Conservation (phyloP, 1,284 basidiomycete species). For the Rhodotorula glutinis region DNA sequence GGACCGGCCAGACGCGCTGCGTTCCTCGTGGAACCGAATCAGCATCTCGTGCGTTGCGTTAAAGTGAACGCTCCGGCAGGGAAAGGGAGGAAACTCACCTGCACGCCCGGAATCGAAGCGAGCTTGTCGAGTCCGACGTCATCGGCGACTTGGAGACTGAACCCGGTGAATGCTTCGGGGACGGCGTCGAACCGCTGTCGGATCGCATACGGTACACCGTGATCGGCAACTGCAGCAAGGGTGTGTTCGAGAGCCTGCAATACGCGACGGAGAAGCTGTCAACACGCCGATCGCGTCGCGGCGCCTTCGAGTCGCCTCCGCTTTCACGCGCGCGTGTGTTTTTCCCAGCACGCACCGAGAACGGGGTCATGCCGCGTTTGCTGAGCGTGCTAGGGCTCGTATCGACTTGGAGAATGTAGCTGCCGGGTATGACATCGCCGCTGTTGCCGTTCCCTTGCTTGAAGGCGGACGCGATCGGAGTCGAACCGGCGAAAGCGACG, state of each 20-base stretch:
- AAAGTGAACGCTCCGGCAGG: too few relatives aligned
- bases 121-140: slow-evolving; percentile 16
- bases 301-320: too few relatives aligned
- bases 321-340: not conserved
- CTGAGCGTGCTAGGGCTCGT: not conserved
- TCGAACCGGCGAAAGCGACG: not conserved
- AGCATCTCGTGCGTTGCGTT: not conserved
- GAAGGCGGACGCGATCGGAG: not conserved
- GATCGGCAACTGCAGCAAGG: slow-evolving; percentile 6
- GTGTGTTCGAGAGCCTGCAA: slow-evolving; percentile 17
- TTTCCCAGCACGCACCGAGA: slow-evolving; percentile 6
- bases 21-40: slow-evolving; percentile 1
- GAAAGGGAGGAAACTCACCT: slow-evolving; percentile 4
- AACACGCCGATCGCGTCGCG: too few relatives aligned
- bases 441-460: not conserved
- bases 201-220: slow-evolving; percentile 12
- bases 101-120: slow-evolving; percentile 18
- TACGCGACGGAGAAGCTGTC: too few relatives aligned
- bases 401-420: slow-evolving; percentile 30
- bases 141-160: slow-evolving; percentile 19
- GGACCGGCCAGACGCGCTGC: slow-evolving; percentile 14
- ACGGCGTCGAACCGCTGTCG: slow-evolving; percentile 17
- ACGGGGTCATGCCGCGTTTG: slow-evolving; percentile 25
- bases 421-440: slow-evolving; percentile 17
- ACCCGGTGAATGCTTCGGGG: slow-evolving; percentile 25